A percentile compares a stretch with the other conserved stretches of the same genome.
phyloP scores from a whole-genome alignment of 768 basidiomycete genomes.

The Tephrocybe rancida region DNA sequence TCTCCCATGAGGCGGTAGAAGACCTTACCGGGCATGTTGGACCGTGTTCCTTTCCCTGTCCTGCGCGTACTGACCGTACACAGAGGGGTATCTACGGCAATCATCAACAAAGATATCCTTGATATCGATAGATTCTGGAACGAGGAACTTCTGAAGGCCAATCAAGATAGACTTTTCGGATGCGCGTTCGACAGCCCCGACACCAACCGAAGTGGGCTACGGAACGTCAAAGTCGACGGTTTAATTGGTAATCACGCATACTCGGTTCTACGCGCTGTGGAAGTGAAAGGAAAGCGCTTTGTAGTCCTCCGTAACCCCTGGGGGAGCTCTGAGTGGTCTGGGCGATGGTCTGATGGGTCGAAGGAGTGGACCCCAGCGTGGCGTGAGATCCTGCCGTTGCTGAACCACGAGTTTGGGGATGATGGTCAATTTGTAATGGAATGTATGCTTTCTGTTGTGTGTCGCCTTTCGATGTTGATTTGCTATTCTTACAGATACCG shows the following conservation, averaged over 20 bases:
- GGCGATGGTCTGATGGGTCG: constrained; percentile 44
- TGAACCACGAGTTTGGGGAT: constrained; percentile 40
- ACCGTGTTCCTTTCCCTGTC: not conserved
- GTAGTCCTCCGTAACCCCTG: constrained; percentile 47
- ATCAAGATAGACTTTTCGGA: constrained; percentile 54
- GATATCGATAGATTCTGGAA: constrained; percentile 54
- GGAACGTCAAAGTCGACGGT: constrained; percentile 27
- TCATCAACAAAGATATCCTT: constrained; percentile 51
- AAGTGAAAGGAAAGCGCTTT: constrained; percentile 42
- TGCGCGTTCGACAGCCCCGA: constrained; percentile 45
- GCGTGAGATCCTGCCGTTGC: constrained; percentile 33
- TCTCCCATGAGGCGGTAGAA: constrained; percentile 49
- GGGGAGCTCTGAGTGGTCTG: constrained; percentile 43
- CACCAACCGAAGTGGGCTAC: constrained; percentile 25
- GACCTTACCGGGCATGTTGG: constrained; percentile 54
- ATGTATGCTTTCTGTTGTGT: constrained; percentile 19
- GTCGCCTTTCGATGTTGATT: not conserved
- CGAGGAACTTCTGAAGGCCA: constrained; percentile 52
- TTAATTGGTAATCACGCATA: constrained; percentile 42
- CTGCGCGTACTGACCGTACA: not conserved
- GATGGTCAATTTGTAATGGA: constrained; percentile 51
- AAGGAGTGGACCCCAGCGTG: constrained; percentile 46
- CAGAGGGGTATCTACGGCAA: constrained; percentile 47
- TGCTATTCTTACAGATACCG: constrained; percentile 35
- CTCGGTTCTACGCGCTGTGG: constrained; percentile 42